Base-by-base conservation (phyloP, 1,284 basidiomycete species). In the Marasmius fiardii region DNA sequence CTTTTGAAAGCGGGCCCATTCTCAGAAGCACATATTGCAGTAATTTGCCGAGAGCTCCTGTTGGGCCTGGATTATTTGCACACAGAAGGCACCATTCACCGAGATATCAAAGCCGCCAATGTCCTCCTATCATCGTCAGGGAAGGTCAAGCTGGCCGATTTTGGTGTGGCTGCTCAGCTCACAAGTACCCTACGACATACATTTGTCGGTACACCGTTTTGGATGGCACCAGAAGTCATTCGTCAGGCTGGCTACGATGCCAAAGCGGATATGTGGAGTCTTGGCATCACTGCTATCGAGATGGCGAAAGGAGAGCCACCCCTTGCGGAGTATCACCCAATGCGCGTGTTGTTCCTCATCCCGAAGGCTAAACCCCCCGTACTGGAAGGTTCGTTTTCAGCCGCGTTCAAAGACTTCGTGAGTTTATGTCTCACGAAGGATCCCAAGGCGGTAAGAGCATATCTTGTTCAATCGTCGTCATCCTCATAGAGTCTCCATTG, bases 21-120 rank as follows among this genome's bases (percentile, higher is more conserved):
- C 69, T 85, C 89, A 7, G 97, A 99, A 71, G 79, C 83, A 0
- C 94, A 98, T 67, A 97, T 98, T 60, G 95, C 96, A 14, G 89
- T 97, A 63, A 85, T 98, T 60, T 95, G 93, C 66, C 88, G 93
- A 51, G 96, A 99, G 69, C 84, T 99, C 1, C 79, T 99, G 23
- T 74, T 91, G n/a, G 97, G 96, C 16, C 84, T 99, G 44, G 92
- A 94, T 57, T 99, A 99, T 68, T 85, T 99, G 16, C 97, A 99
- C 69, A 82, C 81, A 24, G 93, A 98, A 68, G 90, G 93, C 51
- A 98, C 95, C 63, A 98, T 99, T 58, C 96, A 99, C 69, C 88
- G 96, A 48, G 96, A 99, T 68, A 98, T 99, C 81, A 99, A 99
- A 71, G 96, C 96, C 0, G 96, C 97, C 50, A 99, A 99, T 65